These are phyloP conservation scores for Lentinula lateritia DNA, from an alignment of 768 basidiomycete species.

Conservation along the genomic window DNA sequence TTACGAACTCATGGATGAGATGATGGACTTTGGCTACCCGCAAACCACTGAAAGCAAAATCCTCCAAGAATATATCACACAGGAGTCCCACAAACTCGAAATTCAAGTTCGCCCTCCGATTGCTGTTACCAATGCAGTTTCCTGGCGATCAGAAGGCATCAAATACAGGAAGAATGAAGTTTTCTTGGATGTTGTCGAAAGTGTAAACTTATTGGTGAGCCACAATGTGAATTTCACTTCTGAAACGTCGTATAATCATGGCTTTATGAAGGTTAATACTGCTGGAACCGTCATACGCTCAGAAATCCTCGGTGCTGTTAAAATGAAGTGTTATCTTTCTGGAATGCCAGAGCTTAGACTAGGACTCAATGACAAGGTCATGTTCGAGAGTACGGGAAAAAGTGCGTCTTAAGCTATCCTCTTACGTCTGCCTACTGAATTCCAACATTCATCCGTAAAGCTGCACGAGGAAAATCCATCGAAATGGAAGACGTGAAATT, in stretches of 20 bases:
- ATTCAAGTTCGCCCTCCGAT: conserved; percentile 89
- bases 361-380: conserved; percentile 98
- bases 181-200: conserved; percentile 97
- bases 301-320: conserved; percentile 96
- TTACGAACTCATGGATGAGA: conserved; percentile 97
- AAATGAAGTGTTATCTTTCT: conserved; percentile 99
- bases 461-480: conserved; percentile 93
- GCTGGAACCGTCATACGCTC: conserved; percentile 96
- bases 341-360: conserved; percentile 99
- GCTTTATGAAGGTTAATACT: conserved; percentile 72
- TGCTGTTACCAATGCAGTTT: conserved; percentile 97
- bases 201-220: conserved; percentile 89
- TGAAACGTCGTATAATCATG: background rate
- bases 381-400: conserved; percentile 97
- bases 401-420: conserved; percentile 45
- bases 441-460: conserved; percentile 27
- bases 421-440: background rate
- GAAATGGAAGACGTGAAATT: conserved; percentile 99
- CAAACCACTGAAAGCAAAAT: conserved; percentile 99
- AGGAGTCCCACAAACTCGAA: conserved; percentile 96
- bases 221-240: background rate
- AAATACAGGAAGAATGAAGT: conserved; percentile 98
- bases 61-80: conserved; percentile 97
- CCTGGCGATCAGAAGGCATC: conserved; percentile 97
- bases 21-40: conserved; percentile 99